These are phyloP conservation scores for Actinomortierella ambigua DNA, from an alignment of 371 early-diverging fungal species.

Conservation along the genomic window DNA sequence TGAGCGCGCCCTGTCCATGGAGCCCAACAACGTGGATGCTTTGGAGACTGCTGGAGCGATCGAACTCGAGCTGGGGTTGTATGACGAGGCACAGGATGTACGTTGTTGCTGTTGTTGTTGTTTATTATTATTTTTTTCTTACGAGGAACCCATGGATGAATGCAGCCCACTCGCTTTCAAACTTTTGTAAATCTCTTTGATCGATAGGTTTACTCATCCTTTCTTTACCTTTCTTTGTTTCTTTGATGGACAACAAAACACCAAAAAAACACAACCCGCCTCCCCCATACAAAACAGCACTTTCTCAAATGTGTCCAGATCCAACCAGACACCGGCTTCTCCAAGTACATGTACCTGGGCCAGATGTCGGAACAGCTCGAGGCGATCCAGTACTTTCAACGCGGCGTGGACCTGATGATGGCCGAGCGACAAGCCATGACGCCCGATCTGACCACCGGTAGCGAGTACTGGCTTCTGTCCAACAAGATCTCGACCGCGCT, in stretches of 20 bases:
- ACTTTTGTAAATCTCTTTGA: too few species aligned
- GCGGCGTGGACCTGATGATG: conserved; percentile 79
- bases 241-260: not conserved
- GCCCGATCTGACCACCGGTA: conserved; percentile 45
- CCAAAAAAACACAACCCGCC: not conserved
- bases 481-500: conserved; percentile 83
- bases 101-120: too few species aligned
- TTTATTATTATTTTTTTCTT: too few species aligned
- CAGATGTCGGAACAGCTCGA: conserved; percentile 82
- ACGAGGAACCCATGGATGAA: too few species aligned
- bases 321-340: conserved; percentile 71
- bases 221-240: too few species aligned
- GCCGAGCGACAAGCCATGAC: conserved; percentile 47
- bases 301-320: conserved; percentile 70
- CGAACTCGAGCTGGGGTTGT: conserved; percentile 74
- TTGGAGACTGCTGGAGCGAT: conserved; percentile 77
- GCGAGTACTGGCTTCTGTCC: conserved; percentile 52
- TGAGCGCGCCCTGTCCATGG: conserved; percentile 68
- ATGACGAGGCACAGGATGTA: conserved; percentile 74
- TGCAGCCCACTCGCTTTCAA: too few species aligned
- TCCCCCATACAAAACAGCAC: conserved; percentile 50
- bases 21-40: conserved; percentile 65
- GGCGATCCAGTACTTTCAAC: conserved; percentile 78
- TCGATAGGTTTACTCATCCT: too few species aligned
- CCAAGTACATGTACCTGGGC: conserved; percentile 90